These are phyloP conservation scores for Colletotrichum godetiae DNA, from an alignment of 2,329 filamentous ascomycete genomes.

Conservation along the genomic window DNA sequence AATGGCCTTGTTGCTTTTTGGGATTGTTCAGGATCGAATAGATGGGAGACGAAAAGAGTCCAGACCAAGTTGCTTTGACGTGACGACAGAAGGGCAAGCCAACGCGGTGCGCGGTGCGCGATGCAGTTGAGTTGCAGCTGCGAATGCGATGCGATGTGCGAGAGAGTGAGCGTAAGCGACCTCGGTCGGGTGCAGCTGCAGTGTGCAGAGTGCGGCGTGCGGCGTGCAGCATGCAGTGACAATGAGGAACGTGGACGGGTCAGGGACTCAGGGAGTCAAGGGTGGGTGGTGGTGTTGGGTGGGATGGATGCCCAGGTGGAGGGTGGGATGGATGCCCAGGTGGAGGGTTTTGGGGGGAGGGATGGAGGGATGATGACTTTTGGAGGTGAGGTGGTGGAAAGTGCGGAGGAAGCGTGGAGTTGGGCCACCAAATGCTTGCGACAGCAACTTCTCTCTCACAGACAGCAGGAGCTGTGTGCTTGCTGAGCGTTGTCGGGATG, in stretches of 20 bases:
- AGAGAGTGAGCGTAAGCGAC: background rate
- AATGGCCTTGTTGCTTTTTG: conserved; percentile 11
- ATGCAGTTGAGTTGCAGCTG: background rate
- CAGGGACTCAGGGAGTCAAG: background rate
- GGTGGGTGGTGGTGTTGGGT: background rate
- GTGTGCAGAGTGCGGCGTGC: background rate
- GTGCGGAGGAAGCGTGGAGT: too few species aligned
- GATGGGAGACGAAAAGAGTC: background rate
- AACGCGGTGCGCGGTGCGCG: background rate
- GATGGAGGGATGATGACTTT: too few species aligned
- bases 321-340: background rate
- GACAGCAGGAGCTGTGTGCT: background rate
- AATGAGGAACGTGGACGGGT: background rate
- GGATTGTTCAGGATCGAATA: background rate
- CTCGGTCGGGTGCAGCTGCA: background rate
- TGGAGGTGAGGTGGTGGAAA: too few species aligned
- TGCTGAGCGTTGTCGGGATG: background rate
- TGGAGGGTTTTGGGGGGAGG: too few species aligned
- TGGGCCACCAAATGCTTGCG: too few species aligned
- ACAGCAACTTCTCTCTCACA: too few species aligned
- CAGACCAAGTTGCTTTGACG: background rate
- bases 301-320: background rate
- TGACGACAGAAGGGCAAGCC: background rate
- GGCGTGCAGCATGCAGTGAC: background rate
- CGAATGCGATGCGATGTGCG: background rate